Evolutionary conservation across 345 rosid genomes (phyloP).

Genomic region (Populus tremula): DNA sequence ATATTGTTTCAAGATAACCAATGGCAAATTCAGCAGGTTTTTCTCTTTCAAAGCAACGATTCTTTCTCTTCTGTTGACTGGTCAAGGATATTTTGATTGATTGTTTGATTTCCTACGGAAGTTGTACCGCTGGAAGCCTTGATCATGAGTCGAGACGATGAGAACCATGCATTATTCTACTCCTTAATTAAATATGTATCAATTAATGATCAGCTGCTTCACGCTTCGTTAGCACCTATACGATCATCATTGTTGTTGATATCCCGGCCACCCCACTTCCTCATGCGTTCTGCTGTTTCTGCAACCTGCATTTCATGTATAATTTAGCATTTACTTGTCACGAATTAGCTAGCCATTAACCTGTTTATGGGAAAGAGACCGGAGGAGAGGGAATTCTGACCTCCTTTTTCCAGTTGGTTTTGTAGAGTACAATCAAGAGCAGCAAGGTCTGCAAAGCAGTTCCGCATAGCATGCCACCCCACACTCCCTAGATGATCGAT

Average conservation of each 20-base stretch:
- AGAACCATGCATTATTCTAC: too few species aligned
- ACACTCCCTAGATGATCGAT: constrained; percentile 49
- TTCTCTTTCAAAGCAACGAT: too few species aligned
- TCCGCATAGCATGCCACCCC: constrained; percentile 84
- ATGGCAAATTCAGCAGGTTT: too few species aligned
- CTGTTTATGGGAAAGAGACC: not conserved
- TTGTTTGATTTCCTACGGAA: too few species aligned
- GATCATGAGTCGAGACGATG: too few species aligned
- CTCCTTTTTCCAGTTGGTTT: constrained; percentile 82
- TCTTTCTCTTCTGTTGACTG: too few species aligned
- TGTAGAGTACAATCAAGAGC: constrained; percentile 50
- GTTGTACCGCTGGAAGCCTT: too few species aligned
- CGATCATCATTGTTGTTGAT: not conserved
- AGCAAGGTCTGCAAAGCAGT: constrained; percentile 63
- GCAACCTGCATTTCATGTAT: constrained; percentile 44
- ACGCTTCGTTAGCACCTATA: not conserved
- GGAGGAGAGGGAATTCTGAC: constrained; percentile 21
- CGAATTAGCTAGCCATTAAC: not conserved
- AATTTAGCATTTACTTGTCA: not conserved
- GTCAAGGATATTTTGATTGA: too few species aligned
- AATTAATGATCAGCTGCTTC: too few species aligned
- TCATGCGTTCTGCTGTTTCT: constrained; percentile 58
- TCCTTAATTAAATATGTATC: too few species aligned
- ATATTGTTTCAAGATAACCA: too few species aligned
- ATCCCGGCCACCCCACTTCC: constrained; percentile 63